Evolutionary conservation across 139 green algal genomes (phyloP).

Genomic region (Chlorokybus atmophyticus): DNA sequence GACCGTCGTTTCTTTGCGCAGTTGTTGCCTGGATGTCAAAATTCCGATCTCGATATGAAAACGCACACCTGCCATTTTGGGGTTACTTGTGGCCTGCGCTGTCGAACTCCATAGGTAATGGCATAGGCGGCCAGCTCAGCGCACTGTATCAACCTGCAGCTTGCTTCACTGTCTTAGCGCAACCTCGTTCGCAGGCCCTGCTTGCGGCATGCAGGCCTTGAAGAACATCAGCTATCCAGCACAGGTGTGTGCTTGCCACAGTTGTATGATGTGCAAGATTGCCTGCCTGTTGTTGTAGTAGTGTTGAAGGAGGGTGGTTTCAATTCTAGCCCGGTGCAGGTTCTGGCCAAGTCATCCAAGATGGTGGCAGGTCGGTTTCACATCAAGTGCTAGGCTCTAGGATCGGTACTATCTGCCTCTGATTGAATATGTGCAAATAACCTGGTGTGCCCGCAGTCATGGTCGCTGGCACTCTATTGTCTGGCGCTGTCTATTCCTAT

Average conservation of each 20-base stretch:
- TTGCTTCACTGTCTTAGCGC: no score
- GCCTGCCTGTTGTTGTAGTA: neutral
- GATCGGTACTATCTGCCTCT: neutral
- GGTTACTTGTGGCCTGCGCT: no score
- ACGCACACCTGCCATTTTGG: no score
- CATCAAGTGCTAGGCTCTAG: neutral
- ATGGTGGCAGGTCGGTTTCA: constrained; percentile 54
- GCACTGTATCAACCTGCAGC: no score
- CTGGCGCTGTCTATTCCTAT: constrained; percentile 57
- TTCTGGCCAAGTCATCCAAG: constrained; percentile 94
- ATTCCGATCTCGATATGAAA: no score
- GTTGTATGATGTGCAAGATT: neutral
- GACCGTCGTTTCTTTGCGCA: no score
- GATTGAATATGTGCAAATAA: neutral
- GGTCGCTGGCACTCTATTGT: constrained; percentile 75
- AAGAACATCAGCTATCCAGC: constrained; percentile 74
- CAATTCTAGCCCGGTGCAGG: constrained; percentile 34
- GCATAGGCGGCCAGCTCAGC: no score
- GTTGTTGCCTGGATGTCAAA: no score
- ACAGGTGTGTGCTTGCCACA: constrained; percentile 8
- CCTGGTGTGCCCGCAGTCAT: constrained; percentile 54
- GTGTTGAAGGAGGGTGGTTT: neutral
- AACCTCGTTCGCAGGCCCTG: constrained; percentile 66
- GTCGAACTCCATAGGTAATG: no score
- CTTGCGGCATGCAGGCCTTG: constrained; percentile 71